Percentiles rank a stretch among this genome's conserved stretches.
These are phyloP conservation scores for Paulownia fortunei DNA, from an alignment of 257 asterid species.

Conservation along the genomic window DNA sequence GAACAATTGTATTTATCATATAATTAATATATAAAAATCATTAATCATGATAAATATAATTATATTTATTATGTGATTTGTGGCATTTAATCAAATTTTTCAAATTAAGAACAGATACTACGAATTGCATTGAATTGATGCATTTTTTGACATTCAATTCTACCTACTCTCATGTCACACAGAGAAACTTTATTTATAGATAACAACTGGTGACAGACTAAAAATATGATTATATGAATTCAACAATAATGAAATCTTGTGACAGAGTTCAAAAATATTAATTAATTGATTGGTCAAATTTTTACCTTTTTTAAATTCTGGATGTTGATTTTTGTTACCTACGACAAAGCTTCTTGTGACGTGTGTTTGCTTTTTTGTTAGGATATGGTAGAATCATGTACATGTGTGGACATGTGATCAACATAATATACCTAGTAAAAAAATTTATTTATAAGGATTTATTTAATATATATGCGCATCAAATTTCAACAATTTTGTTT, in stretches of 20 bases:
- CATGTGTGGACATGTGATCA: slow-evolving; percentile 38
- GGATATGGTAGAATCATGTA: slow-evolving; percentile 15
- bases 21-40: too few relatives aligned
- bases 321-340: not conserved
- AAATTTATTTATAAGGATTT: not conserved
- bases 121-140: not conserved
- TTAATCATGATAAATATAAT: too few relatives aligned
- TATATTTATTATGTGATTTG: not conserved
- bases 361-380: slow-evolving; percentile 18
- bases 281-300: slow-evolving; percentile 18
- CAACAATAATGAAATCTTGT: not conserved
- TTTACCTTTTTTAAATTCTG: not conserved
- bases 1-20: not conserved
- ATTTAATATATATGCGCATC: too few relatives aligned
- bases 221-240: not conserved
- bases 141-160: not conserved
- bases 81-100: not conserved
- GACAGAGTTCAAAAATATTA: not conserved
- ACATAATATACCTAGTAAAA: not conserved
- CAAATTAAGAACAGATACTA: not conserved
- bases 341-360: slow-evolving; percentile 14
- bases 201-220: too few relatives aligned
- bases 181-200: not conserved
- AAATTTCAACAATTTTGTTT: too few relatives aligned
- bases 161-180: not conserved